phyloP scores from a whole-genome alignment of 2,329 filamentous ascomycete genomes.

The Penicillium sp. region DNA sequence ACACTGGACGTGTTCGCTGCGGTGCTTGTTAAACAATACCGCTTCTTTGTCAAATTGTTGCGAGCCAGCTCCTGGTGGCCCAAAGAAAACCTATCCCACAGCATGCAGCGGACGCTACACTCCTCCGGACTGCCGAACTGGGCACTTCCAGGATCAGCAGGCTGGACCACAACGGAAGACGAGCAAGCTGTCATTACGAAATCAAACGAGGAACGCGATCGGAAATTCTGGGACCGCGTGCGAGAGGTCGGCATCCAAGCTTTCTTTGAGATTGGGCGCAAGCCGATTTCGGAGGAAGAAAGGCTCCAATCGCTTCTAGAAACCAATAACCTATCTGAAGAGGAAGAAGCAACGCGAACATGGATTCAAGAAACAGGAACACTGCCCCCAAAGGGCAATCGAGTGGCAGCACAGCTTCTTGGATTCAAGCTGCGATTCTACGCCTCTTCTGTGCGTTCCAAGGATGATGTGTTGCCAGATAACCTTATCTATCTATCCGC shows the following conservation, averaged over 20 bases:
- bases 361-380: conserved; percentile 82
- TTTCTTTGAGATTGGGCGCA: conserved; percentile 82
- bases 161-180: conserved; percentile 62
- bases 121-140: conserved; percentile 71
- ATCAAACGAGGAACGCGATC: conserved; percentile 63
- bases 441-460: conserved; percentile 69
- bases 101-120: conserved; percentile 25
- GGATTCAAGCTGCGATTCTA: conserved; percentile 98
- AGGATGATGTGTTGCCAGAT: conserved; percentile 73
- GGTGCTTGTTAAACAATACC: conserved; percentile 83
- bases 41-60: conserved; percentile 91
- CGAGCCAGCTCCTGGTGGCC: conserved; percentile 97
- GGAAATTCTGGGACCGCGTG: conserved; percentile 75
- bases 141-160: conserved; percentile 68
- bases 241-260: conserved; percentile 70
- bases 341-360: conserved; percentile 56
- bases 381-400: conserved; percentile 77
- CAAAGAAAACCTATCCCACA: conserved; percentile 53
- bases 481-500: conserved; percentile 91
- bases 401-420: conserved; percentile 86
- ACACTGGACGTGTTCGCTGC: conserved; percentile 93
- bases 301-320: conserved; percentile 46
- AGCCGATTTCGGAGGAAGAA: conserved; percentile 59
- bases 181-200: conserved; percentile 58
- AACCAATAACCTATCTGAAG: conserved; percentile 38